Percentiles rank a stretch among this genome's conserved stretches.
phyloP scores from a whole-genome alignment of 1,284 basidiomycete species.

The Leccinum griseonigrum region DNA sequence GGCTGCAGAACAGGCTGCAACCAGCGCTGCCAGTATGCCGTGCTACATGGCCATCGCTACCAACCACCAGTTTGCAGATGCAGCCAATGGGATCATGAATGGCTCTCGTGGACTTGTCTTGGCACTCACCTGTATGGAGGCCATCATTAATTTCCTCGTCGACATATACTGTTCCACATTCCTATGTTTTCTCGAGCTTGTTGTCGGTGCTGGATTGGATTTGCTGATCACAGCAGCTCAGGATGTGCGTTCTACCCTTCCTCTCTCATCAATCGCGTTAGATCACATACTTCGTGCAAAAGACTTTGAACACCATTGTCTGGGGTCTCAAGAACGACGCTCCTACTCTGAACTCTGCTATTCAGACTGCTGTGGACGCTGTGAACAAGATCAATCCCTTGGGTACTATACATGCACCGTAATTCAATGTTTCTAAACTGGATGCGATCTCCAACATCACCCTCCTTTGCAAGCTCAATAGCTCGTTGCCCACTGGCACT shows the following conservation, averaged over 20 bases:
- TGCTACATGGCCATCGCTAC: slow-evolving; percentile 83
- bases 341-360: slow-evolving; percentile 61
- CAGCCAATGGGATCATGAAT: slow-evolving; percentile 76
- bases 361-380: slow-evolving; percentile 61
- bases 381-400: slow-evolving; percentile 76
- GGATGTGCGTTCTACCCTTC: slow-evolving; percentile 50
- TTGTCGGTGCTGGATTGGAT: slow-evolving; percentile 78
- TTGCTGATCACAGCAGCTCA: slow-evolving; percentile 81
- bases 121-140: slow-evolving; percentile 79
- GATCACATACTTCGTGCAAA: slow-evolving; percentile 69
- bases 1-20: slow-evolving; percentile 82
- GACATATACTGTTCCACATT: slow-evolving; percentile 90
- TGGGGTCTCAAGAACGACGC: slow-evolving; percentile 74
- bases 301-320: slow-evolving; percentile 57
- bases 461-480: slow-evolving; percentile 76
- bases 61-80: slow-evolving; percentile 75
- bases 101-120: slow-evolving; percentile 74
- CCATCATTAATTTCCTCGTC: slow-evolving; percentile 88
- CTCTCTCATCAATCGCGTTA: slow-evolving; percentile 34
- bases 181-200: slow-evolving; percentile 89
- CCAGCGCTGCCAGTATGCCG: slow-evolving; percentile 80
- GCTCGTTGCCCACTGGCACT: slow-evolving; percentile 78
- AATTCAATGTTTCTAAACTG: slow-evolving; percentile 72
- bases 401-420: slow-evolving; percentile 62
- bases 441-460: slow-evolving; percentile 73